Evolutionary conservation across 75 land plant species (phyloP).

Genomic region (Pinus tabuliformis): DNA sequence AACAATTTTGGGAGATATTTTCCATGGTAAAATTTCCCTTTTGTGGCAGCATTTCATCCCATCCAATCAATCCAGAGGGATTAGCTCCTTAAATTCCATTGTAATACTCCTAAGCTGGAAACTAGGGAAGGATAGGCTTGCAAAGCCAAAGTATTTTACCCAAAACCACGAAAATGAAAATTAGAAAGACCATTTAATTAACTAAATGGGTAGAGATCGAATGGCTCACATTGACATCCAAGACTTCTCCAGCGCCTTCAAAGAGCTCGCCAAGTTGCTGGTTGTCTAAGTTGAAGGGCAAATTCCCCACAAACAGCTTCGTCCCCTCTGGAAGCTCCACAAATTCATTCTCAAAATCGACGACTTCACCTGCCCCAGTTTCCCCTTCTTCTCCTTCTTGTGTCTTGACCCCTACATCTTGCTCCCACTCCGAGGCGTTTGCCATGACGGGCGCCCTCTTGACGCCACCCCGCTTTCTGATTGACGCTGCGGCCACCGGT

Average conservation of each 20-base stretch:
- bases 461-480: neutral
- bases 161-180: too few relatives aligned
- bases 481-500: slow-evolving; percentile 30
- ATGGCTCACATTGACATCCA: slow-evolving; percentile 41
- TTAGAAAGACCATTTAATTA: too few relatives aligned
- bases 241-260: slow-evolving; percentile 59
- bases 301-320: slow-evolving; percentile 79
- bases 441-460: slow-evolving; percentile 11
- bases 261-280: slow-evolving; percentile 58
- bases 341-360: slow-evolving; percentile 8
- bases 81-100: too few relatives aligned
- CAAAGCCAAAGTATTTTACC: too few relatives aligned
- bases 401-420: neutral
- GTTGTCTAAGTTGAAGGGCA: slow-evolving; percentile 62
- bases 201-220: too few relatives aligned
- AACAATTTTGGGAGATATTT: too few relatives aligned
- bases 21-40: too few relatives aligned
- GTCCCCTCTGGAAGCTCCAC: slow-evolving; percentile 44
- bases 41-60: too few relatives aligned
- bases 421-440: slow-evolving; percentile 14
- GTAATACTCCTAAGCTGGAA: too few relatives aligned
- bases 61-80: too few relatives aligned
- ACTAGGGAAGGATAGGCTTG: too few relatives aligned
- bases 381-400: neutral
- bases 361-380: slow-evolving; percentile 10